Conservation (phyloP, 352 stramenopile species). For the Globisporangium spinosum region DNA sequence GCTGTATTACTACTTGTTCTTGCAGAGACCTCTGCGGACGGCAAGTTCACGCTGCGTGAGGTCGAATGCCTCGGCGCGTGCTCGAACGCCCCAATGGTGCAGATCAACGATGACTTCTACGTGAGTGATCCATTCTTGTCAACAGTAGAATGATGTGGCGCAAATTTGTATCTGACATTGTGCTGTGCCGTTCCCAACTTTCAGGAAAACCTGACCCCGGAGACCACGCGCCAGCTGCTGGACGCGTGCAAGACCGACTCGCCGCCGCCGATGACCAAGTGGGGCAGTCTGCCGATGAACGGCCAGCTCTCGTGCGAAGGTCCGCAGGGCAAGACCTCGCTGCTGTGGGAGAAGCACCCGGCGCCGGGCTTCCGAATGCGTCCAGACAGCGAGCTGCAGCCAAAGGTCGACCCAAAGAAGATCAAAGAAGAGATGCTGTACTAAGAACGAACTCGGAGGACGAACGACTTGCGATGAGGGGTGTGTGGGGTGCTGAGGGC, state of each 20-base stretch:
- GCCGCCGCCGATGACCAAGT: constrained; percentile 95
- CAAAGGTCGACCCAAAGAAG: constrained; percentile 92
- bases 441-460: constrained; percentile 28
- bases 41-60: constrained; percentile 93
- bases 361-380: constrained; percentile 89
- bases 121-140: constrained; percentile 20
- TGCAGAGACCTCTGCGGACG: constrained; percentile 72
- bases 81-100: constrained; percentile 99
- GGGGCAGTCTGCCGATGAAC: constrained; percentile 99
- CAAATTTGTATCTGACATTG: background rate
- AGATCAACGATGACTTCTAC: constrained; percentile 99
- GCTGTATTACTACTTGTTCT: background rate
- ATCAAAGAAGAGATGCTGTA: constrained; percentile 91
- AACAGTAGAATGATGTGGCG: background rate
- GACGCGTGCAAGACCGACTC: constrained; percentile 94
- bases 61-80: constrained; percentile 99
- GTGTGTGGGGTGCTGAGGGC: background rate
- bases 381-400: constrained; percentile 88
- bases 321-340: constrained; percentile 93
- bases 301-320: constrained; percentile 98
- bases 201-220: constrained; percentile 97
- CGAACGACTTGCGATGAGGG: background rate
- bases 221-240: constrained; percentile 96
- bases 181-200: constrained; percentile 11
- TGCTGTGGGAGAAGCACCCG: constrained; percentile 85